Evolutionary conservation across 306 rosid genomes (phyloP).

Genomic region (Lupinus albus): DNA sequence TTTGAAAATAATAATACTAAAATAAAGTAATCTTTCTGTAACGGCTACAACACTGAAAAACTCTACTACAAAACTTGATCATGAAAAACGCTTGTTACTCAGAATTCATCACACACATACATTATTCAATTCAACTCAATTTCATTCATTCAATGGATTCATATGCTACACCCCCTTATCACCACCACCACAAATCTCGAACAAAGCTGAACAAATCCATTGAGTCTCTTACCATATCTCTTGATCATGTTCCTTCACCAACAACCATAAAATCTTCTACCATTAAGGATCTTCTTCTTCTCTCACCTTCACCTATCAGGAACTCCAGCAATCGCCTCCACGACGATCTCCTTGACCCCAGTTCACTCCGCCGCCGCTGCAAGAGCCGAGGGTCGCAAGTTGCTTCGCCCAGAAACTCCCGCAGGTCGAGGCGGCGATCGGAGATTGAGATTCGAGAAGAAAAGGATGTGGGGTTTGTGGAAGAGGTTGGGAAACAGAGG

Average conservation of each 20-base stretch:
- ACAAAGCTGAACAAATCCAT: conserved; percentile 43
- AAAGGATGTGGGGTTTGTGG: conserved; percentile 55
- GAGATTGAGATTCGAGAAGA: conserved; percentile 68
- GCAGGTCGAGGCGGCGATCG: conserved; percentile 65
- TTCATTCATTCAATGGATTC: conserved; percentile 57
- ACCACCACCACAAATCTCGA: conserved; percentile 40
- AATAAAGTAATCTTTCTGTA: too few species aligned
- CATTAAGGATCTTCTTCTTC: conserved; percentile 59
- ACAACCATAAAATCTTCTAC: conserved; percentile 48
- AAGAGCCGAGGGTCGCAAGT: conserved; percentile 54
- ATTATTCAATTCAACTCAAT: too few species aligned
- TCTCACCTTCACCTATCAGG: conserved; percentile 63
- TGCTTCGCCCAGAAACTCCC: conserved; percentile 70
- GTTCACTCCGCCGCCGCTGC: conserved; percentile 50
- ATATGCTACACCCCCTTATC: conserved; percentile 47
- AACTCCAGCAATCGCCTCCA: conserved; percentile 63
- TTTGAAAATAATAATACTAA: too few species aligned
- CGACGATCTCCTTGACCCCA: conserved; percentile 51
- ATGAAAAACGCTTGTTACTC: not conserved
- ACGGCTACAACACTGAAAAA: too few species aligned
- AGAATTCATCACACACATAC: not conserved
- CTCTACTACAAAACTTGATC: too few species aligned
- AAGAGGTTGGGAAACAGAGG: conserved; percentile 61
- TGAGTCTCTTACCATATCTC: conserved; percentile 51
- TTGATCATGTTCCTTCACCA: conserved; percentile 37